Percentiles rank a stretch among this genome's conserved stretches.
phyloP scores from a whole-genome alignment of 208 protist species.

The Strigomonas culicis region DNA sequence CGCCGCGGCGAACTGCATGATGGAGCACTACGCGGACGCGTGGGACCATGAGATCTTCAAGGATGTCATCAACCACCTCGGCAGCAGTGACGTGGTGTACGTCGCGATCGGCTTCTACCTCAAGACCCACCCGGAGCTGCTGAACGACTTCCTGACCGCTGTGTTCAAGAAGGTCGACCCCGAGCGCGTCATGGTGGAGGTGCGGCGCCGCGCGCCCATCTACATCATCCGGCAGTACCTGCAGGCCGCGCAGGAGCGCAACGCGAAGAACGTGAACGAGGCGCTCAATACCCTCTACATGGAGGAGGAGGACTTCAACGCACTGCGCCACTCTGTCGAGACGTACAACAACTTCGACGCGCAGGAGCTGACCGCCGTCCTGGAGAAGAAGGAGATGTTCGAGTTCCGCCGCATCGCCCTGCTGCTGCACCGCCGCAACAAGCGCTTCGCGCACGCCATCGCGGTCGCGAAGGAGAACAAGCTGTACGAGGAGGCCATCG shows the following conservation, averaged over 20 bases:
- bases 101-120: constrained; percentile 98
- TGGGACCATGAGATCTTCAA: constrained; percentile 99
- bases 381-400: constrained; percentile 98
- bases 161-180: constrained; percentile 96
- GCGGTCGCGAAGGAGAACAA: constrained; percentile 97
- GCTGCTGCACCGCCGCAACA: constrained; percentile 95
- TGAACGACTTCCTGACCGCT: constrained; percentile 96
- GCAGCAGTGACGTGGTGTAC: constrained; percentile 97
- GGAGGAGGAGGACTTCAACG: constrained; percentile 98
- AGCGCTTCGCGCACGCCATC: constrained; percentile 90
- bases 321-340: constrained; percentile 95
- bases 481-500: constrained; percentile 98
- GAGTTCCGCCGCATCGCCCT: constrained; percentile 99
- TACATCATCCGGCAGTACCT: constrained; percentile 97
- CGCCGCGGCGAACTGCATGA: constrained; percentile 97
- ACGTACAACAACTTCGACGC: constrained; percentile 97
- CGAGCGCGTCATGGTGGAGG: constrained; percentile 94
- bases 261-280: constrained; percentile 96
- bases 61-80: constrained; percentile 94
- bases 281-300: constrained; percentile 98
- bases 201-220: constrained; percentile 81
- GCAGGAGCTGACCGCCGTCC: constrained; percentile 92
- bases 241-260: constrained; percentile 91
- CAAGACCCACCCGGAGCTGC: constrained; percentile 81
- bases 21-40: constrained; percentile 95